Conservation (phyloP, 2,329 filamentous ascomycete species). For the Cercospora zeae-maydis region DNA sequence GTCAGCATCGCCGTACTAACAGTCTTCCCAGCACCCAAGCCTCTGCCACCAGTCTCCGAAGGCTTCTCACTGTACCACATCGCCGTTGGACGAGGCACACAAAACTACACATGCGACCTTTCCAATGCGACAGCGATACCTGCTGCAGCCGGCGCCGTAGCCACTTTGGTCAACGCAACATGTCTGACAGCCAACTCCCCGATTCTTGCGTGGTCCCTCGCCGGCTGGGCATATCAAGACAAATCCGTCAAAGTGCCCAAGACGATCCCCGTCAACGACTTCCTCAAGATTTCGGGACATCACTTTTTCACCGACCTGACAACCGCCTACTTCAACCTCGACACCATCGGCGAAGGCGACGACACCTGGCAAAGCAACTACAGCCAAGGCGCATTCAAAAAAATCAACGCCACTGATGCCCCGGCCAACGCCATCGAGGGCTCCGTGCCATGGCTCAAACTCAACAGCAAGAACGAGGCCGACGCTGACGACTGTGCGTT, state of each 20-base stretch:
- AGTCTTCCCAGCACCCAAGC: slow-evolving; percentile 31
- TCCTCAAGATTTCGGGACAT: slow-evolving; percentile 58
- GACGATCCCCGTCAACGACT: slow-evolving; percentile 55
- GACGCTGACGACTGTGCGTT: slow-evolving; percentile 55
- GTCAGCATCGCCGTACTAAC: background rate
- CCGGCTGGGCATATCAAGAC: slow-evolving; percentile 61
- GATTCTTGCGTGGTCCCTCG: slow-evolving; percentile 61
- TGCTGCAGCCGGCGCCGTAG: slow-evolving; percentile 66
- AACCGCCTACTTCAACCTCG: slow-evolving; percentile 77
- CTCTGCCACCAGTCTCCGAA: slow-evolving; percentile 58
- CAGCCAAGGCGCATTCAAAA: slow-evolving; percentile 62
- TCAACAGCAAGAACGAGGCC: slow-evolving; percentile 48
- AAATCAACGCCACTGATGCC: slow-evolving; percentile 59
- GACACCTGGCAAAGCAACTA: slow-evolving; percentile 36
- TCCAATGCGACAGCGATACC: slow-evolving; percentile 59
- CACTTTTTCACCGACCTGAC: slow-evolving; percentile 74
- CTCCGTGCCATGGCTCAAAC: slow-evolving; percentile 77
- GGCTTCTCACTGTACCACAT: slow-evolving; percentile 70
- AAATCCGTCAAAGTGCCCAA: slow-evolving; percentile 52
- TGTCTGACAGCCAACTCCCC: slow-evolving; percentile 71
- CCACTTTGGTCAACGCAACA: slow-evolving; percentile 81
- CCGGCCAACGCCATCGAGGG: slow-evolving; percentile 57
- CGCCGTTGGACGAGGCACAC: slow-evolving; percentile 79
- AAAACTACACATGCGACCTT: slow-evolving; percentile 83
- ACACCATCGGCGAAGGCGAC: slow-evolving; percentile 45